Percentiles rank a stretch among this genome's conserved stretches.
Evolutionary conservation across 169 alveolate genomes (phyloP).

Genomic region (Cyclospora cayetanensis): DNA sequence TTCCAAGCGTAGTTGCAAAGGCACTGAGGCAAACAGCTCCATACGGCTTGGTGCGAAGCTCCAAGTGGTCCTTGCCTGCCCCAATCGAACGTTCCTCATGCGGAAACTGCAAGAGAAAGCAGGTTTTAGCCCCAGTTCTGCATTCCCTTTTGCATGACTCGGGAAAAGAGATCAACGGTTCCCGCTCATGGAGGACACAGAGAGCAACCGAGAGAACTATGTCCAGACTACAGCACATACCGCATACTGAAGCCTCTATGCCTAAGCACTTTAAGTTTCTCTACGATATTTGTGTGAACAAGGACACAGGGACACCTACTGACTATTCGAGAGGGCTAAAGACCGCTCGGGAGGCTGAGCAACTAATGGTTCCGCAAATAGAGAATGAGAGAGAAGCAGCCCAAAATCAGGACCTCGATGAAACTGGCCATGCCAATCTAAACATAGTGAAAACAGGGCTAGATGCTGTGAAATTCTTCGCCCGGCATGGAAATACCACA

Average conservation of each 20-base stretch:
- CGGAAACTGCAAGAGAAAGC: background rate
- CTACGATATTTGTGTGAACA: conserved; percentile 42
- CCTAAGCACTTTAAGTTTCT: conserved; percentile 49
- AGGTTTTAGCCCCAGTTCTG: background rate
- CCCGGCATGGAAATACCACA: conserved; percentile 88
- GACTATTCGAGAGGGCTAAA: background rate
- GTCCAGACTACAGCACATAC: conserved; percentile 15
- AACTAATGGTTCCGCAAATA: conserved; percentile 12
- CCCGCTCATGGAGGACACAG: background rate
- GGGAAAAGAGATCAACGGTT: background rate
- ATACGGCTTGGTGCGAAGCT: conserved; percentile 39
- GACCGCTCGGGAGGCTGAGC: background rate
- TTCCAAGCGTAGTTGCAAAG: conserved; percentile 38
- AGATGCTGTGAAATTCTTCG: conserved; percentile 90
- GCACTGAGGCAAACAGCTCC: conserved; percentile 52
- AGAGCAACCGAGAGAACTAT: background rate
- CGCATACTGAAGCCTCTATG: background rate
- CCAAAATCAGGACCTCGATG: conserved; percentile 55
- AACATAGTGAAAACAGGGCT: conserved; percentile 78
- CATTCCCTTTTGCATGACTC: conserved; percentile 3
- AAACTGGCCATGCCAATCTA: conserved; percentile 49
- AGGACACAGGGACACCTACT: background rate
- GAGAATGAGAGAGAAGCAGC: conserved; percentile 9
- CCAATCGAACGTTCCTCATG: background rate
- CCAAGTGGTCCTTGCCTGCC: conserved; percentile 21